A percentile compares a stretch with the other conserved stretches of the same genome.
phyloP scores from a whole-genome alignment of 495 filamentous ascomycete genomes.

The Friedmanniomyces simplex region DNA sequence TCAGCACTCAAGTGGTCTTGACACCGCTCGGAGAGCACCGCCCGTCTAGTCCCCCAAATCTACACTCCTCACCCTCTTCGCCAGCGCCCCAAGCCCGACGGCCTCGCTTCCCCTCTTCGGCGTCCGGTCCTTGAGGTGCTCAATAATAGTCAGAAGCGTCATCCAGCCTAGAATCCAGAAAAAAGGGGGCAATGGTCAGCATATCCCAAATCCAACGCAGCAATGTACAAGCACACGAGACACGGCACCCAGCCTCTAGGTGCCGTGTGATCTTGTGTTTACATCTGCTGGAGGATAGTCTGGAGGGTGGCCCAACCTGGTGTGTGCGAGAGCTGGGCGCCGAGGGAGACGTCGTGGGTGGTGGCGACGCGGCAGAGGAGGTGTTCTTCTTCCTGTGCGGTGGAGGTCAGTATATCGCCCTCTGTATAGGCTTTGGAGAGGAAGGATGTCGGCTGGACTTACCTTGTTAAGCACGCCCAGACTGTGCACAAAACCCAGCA shows the following conservation, averaged over 20 bases:
- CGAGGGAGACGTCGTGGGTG: slow-evolving; percentile 63
- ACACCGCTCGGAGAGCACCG: neutral
- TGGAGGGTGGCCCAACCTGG: slow-evolving; percentile 87
- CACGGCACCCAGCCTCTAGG: neutral
- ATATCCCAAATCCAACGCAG: neutral
- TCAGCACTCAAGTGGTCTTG: too few species aligned
- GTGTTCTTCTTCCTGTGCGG: slow-evolving; percentile 70
- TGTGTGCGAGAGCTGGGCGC: slow-evolving; percentile 69
- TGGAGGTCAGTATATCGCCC: slow-evolving; percentile 14
- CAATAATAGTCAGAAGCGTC: slow-evolving; percentile 10
- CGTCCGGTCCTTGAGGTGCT: slow-evolving; percentile 8
- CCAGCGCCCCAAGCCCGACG: neutral
- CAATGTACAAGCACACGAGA: neutral
- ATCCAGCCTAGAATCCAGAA: slow-evolving; percentile 14
- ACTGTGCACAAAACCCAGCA: slow-evolving; percentile 75
- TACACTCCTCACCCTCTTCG: slow-evolving; percentile 13
- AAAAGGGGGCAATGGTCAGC: slow-evolving; percentile 1
- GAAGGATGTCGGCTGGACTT: too few species aligned
- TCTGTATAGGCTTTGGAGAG: too few species aligned
- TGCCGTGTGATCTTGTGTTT: neutral
- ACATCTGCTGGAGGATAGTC: slow-evolving; percentile 59
- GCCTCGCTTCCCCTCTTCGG: slow-evolving; percentile 13
- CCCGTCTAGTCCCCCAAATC: slow-evolving; percentile 2
- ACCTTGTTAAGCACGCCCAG: slow-evolving; percentile 78
- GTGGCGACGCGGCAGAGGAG: slow-evolving; percentile 77